Evolutionary conservation across 257 asterid species (phyloP).

Genomic region (Solanum rostratum): DNA sequence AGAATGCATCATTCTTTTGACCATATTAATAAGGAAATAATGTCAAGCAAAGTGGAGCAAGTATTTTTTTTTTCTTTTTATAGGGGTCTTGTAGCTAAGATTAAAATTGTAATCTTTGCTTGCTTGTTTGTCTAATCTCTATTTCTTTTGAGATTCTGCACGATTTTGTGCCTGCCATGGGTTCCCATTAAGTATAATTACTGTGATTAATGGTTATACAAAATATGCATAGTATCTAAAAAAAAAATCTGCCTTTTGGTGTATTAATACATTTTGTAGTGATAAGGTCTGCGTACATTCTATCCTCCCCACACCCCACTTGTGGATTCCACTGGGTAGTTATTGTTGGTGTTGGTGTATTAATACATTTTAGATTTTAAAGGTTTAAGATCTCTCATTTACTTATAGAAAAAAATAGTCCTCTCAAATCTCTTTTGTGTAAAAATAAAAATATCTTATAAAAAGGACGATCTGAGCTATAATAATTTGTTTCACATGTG

Average conservation of each 20-base stretch:
- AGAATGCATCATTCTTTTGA: not conserved
- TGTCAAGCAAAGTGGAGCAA: not conserved
- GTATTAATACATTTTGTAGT: not conserved
- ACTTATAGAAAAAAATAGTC: not conserved
- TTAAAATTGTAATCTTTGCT: not conserved
- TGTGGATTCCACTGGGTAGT: too few species aligned
- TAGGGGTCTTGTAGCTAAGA: not conserved
- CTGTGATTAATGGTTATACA: not conserved
- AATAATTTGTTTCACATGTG: too few species aligned
- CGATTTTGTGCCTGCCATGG: constrained; percentile 12
- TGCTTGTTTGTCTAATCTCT: not conserved
- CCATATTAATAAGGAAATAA: not conserved
- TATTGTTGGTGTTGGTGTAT: too few species aligned
- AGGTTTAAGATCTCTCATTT: not conserved
- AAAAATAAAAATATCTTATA: not conserved
- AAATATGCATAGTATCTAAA: not conserved
- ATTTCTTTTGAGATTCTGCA: not conserved
- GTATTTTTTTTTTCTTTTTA: not conserved
- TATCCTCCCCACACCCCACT: too few species aligned
- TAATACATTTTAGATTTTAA: not conserved
- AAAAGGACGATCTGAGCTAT: too few species aligned
- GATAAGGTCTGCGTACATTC: too few species aligned
- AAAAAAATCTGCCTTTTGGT: not conserved
- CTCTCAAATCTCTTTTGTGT: too few species aligned
- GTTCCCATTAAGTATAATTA: constrained; percentile 9